Evolutionary conservation across 257 asterid genomes (phyloP).

Genomic region (Plantago major): DNA sequence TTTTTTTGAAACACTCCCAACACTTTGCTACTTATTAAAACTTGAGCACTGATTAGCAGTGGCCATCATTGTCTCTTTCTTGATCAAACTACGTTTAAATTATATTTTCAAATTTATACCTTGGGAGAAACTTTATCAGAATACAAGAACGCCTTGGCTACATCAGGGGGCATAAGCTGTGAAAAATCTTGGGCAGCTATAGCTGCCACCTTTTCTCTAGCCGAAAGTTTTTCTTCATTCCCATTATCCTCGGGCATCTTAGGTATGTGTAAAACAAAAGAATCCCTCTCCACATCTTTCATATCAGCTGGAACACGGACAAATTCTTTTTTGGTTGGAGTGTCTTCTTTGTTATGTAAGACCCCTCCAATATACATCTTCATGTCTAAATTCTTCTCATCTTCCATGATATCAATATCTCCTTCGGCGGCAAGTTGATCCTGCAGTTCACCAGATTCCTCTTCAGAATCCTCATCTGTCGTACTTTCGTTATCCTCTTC

Average conservation of each 20-base stretch:
- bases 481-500: constrained; percentile 57
- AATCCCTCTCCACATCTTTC: constrained; percentile 67
- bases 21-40: too few species aligned
- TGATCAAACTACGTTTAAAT: background rate
- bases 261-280: constrained; percentile 77
- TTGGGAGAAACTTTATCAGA: constrained; percentile 71
- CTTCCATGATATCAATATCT: constrained; percentile 42
- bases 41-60: too few species aligned
- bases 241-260: constrained; percentile 47
- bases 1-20: background rate
- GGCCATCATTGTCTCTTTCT: too few species aligned
- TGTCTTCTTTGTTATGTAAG: constrained; percentile 69
- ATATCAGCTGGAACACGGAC: constrained; percentile 81
- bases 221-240: constrained; percentile 40
- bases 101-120: constrained; percentile 35
- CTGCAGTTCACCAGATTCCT: constrained; percentile 44
- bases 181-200: constrained; percentile 66
- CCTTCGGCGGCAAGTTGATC: constrained; percentile 51
- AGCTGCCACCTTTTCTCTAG: constrained; percentile 53
- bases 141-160: constrained; percentile 78
- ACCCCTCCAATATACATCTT: constrained; percentile 90
- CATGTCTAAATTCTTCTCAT: constrained; percentile 54
- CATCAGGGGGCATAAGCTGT: constrained; percentile 93
- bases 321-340: constrained; percentile 61
- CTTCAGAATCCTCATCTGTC: constrained; percentile 41